Evolutionary conservation across 2,329 filamentous ascomycete species (phyloP).

Genomic region (Alternaria metachromatica): DNA sequence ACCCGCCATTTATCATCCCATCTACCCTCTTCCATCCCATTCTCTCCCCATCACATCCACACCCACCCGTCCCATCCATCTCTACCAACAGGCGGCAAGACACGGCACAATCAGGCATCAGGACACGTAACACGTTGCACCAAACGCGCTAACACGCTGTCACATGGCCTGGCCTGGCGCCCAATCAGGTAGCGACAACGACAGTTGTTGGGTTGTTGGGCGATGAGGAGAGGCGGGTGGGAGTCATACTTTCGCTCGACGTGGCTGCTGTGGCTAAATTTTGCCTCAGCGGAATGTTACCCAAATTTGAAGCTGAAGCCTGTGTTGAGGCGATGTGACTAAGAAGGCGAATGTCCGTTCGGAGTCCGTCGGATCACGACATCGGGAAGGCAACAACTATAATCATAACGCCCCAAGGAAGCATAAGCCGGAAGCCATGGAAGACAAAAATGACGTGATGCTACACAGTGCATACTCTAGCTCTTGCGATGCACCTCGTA

Average conservation of each 20-base stretch:
- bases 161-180: constrained; percentile 17
- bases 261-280: not conserved
- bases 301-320: not conserved
- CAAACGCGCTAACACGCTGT: constrained; percentile 24
- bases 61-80: not conserved
- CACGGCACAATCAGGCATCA: not conserved
- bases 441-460: not conserved
- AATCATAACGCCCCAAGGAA: not conserved
- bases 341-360: constrained; percentile 9
- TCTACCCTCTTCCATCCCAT: not conserved
- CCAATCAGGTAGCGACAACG: constrained; percentile 13
- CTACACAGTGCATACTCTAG: not conserved
- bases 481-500: not conserved
- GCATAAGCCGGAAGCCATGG: not conserved
- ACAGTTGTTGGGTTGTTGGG: not conserved
- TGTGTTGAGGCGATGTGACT: not conserved
- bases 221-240: not conserved
- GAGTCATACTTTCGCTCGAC: not conserved
- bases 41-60: not conserved
- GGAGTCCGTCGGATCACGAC: not conserved
- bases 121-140: constrained; percentile 7
- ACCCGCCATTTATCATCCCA: not conserved
- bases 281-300: not conserved
- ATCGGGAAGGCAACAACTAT: not conserved
- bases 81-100: not conserved